phyloP scores from a whole-genome alignment of 352 stramenopile species.

The Blastocystis sp. region DNA sequence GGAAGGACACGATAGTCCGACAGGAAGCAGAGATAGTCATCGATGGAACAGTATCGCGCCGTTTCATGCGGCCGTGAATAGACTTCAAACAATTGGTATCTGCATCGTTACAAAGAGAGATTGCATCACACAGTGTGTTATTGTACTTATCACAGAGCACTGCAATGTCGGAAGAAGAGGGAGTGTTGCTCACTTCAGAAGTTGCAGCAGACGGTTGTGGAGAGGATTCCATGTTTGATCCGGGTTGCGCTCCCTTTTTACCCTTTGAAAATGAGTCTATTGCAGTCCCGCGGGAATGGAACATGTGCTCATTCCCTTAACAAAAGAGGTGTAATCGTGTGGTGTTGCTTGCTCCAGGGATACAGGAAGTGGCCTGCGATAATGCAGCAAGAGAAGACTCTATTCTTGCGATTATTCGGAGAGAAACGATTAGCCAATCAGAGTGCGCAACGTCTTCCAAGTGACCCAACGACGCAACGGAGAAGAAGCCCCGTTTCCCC shows the following conservation, averaged over 20 bases:
- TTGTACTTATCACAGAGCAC: constrained; percentile 63
- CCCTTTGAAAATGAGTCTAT: too few relatives aligned
- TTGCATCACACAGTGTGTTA: not conserved
- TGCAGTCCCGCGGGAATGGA: too few relatives aligned
- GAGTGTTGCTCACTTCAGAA: not conserved
- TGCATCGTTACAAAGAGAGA: not conserved
- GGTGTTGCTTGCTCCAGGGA: too few relatives aligned
- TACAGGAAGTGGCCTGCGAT: too few relatives aligned
- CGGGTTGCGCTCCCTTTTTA: too few relatives aligned
- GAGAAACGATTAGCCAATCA: constrained; percentile 52
- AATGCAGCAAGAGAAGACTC: too few relatives aligned
- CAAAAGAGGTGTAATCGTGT: too few relatives aligned
- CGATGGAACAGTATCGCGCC: constrained; percentile 9
- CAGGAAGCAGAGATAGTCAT: constrained; percentile 35
- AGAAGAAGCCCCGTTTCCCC: not conserved
- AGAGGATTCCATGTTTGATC: not conserved
- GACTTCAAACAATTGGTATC: constrained; percentile 40
- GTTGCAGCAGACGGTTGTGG: not conserved
- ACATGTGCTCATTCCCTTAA: too few relatives aligned
- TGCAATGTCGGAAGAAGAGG: constrained; percentile 17
- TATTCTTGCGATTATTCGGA: too few relatives aligned
- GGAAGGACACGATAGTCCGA: constrained; percentile 31
- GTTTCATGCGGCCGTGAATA: constrained; percentile 6
- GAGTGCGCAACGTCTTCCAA: constrained; percentile 25
- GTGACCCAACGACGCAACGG: not conserved